Conservation (phyloP, 306 rosid species). For the Ormosia emarginata region DNA sequence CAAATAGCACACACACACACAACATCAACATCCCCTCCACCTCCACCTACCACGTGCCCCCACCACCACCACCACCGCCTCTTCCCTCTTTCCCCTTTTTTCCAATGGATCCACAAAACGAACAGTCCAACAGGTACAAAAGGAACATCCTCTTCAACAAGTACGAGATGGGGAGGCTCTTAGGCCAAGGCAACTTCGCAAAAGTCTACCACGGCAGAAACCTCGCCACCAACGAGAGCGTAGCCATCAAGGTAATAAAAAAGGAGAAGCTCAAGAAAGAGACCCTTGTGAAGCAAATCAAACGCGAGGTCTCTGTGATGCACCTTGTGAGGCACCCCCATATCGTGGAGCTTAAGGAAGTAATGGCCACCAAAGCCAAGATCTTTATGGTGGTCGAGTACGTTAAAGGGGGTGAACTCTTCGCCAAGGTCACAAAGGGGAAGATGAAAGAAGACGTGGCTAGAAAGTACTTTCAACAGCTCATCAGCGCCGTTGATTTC, state of each 20-base stretch:
- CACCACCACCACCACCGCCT: neutral
- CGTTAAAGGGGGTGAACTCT: conserved; percentile 68
- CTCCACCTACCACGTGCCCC: neutral
- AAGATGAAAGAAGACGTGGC: conserved; percentile 57
- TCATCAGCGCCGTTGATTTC: conserved; percentile 69
- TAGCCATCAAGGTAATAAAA: conserved; percentile 67
- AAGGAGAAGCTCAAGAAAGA: conserved; percentile 55
- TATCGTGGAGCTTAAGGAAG: conserved; percentile 68
- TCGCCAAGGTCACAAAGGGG: conserved; percentile 51
- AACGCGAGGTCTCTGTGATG: conserved; percentile 77
- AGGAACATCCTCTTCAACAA: conserved; percentile 56
- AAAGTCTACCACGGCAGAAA: conserved; percentile 62
- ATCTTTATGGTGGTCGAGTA: conserved; percentile 71
- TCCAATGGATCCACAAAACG: conserved; percentile 8
- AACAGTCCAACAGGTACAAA: neutral
- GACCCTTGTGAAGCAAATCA: conserved; percentile 59
- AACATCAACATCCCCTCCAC: neutral
- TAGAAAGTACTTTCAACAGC: conserved; percentile 66
- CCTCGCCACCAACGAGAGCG: conserved; percentile 46
- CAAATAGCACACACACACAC: too few species aligned
- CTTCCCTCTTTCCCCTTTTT: neutral
- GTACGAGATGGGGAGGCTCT: conserved; percentile 63
- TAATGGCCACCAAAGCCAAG: conserved; percentile 71
- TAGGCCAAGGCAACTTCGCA: conserved; percentile 81
- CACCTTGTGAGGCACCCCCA: conserved; percentile 72